These are phyloP conservation scores for Globisporangium iwayamae DNA, from an alignment of 352 stramenopile species.

Conservation along the genomic window DNA sequence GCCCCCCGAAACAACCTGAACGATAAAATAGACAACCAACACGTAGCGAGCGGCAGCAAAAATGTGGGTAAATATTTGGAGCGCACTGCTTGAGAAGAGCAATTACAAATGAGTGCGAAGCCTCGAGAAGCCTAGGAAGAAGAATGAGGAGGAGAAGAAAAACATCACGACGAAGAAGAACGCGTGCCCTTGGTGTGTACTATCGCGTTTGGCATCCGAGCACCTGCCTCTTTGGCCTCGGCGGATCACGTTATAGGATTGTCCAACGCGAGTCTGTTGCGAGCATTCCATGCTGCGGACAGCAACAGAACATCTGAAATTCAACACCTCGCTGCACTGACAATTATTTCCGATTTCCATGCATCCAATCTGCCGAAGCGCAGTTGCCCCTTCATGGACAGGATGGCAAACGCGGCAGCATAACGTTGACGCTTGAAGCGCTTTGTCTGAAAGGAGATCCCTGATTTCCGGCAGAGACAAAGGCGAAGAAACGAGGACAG, in stretches of 20 bases:
- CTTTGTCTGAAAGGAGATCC: not conserved
- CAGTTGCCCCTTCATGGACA: too few relatives aligned
- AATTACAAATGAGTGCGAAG: not conserved
- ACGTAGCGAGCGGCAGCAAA: too few relatives aligned
- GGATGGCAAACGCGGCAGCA: not conserved
- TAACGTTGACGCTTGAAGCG: slow-evolving; percentile 1
- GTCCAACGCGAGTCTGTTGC: slow-evolving; percentile 1
- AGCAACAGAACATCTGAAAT: not conserved
- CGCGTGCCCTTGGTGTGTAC: not conserved
- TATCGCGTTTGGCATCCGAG: not conserved
- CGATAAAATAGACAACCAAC: too few relatives aligned
- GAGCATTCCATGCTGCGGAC: too few relatives aligned
- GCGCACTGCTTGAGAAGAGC: too few relatives aligned
- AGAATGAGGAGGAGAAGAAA: not conserved
- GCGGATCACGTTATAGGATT: not conserved
- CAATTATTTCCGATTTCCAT: too few relatives aligned
- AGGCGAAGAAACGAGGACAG: not conserved
- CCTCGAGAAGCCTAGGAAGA: not conserved
- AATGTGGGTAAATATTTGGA: too few relatives aligned
- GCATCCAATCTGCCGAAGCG: too few relatives aligned
- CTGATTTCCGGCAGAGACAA: slow-evolving; percentile 4
- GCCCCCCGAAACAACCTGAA: too few relatives aligned
- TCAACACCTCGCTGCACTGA: not conserved
- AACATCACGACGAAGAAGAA: not conserved
- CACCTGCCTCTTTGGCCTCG: too few relatives aligned